Evolutionary conservation across 2,329 filamentous ascomycete genomes (phyloP).

Genomic region (Sporothrix schenckii): DNA sequence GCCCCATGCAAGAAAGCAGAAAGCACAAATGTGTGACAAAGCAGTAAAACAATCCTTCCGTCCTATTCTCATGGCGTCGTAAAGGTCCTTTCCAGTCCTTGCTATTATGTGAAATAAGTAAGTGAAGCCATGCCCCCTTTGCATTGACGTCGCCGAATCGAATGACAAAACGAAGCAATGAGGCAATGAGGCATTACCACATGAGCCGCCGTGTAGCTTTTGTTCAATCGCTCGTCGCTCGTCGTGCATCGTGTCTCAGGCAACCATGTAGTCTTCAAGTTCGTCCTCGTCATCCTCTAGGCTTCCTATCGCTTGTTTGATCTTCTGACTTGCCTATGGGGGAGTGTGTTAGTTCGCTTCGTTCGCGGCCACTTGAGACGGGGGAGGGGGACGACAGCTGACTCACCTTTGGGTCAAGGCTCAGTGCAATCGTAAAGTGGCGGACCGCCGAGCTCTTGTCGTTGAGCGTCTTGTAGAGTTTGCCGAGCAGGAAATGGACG

Average conservation of each 20-base stretch:
- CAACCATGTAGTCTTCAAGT: constrained; percentile 67
- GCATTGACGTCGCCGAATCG: background rate
- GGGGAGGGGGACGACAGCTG: background rate
- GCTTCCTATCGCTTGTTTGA: constrained; percentile 95
- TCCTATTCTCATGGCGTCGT: constrained; percentile 2
- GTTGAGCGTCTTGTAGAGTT: constrained; percentile 73
- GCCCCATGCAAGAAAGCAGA: constrained; percentile 14
- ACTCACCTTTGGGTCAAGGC: constrained; percentile 84
- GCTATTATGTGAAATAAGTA: constrained; percentile 19
- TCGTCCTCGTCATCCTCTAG: constrained; percentile 79
- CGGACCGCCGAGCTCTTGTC: constrained; percentile 80
- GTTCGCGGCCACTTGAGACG: background rate
- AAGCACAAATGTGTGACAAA: background rate
- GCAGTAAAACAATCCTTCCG: background rate
- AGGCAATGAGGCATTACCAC: background rate
- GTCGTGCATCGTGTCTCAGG: constrained; percentile 44
- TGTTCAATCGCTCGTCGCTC: background rate
- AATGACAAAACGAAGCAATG: background rate
- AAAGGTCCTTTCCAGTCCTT: background rate
- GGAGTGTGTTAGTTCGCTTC: constrained; percentile 37
- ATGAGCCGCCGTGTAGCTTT: constrained; percentile 11
- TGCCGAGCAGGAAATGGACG: constrained; percentile 91
- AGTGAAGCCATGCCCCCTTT: background rate
- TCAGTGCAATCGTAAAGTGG: constrained; percentile 92
- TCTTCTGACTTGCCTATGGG: constrained; percentile 79